phyloP scores from a whole-genome alignment of 768 basidiomycete genomes.

The Auriscalpium vulgare region DNA sequence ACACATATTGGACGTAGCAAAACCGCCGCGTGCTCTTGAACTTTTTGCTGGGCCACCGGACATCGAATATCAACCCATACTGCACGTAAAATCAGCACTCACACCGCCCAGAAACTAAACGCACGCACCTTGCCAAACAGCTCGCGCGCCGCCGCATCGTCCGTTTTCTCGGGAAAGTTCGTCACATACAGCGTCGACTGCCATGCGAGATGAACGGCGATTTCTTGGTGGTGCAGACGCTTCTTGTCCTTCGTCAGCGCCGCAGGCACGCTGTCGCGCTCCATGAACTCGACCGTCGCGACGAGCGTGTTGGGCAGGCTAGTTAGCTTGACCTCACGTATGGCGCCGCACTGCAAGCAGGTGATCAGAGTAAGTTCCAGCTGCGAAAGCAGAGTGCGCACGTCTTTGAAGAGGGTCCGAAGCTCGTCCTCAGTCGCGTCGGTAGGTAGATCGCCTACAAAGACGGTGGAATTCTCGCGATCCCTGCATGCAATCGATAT shows the following conservation, averaged over 20 bases:
- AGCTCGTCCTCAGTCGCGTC: slow-evolving; percentile 59
- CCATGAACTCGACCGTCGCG: slow-evolving; percentile 84
- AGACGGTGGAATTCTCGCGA: slow-evolving; percentile 90
- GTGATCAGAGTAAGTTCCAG: slow-evolving; percentile 11
- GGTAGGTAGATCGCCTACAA: slow-evolving; percentile 64
- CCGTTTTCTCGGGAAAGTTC: slow-evolving; percentile 83
- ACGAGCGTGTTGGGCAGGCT: slow-evolving; percentile 49
- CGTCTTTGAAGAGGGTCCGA: slow-evolving; percentile 76
- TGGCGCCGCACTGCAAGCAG: slow-evolving; percentile 62
- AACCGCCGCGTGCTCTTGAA: slow-evolving; percentile 88
- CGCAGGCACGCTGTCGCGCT: slow-evolving; percentile 74
- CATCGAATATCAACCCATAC: slow-evolving; percentile 90
- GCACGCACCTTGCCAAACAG: slow-evolving; percentile 67
- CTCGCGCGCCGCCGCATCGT: slow-evolving; percentile 67
- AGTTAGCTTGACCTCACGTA: slow-evolving; percentile 82
- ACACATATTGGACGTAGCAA: slow-evolving; percentile 88
- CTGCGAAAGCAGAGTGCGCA: slow-evolving; percentile 26
- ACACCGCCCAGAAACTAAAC: neutral
- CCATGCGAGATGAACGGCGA: slow-evolving; percentile 88
- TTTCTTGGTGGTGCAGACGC: slow-evolving; percentile 62
- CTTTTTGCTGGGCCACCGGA: slow-evolving; percentile 97
- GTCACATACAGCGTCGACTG: slow-evolving; percentile 91
- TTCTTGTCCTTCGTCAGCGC: slow-evolving; percentile 96
- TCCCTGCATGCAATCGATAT: slow-evolving; percentile 45
- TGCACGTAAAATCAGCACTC: slow-evolving; percentile 23